Conservation (phyloP, 2,329 filamentous ascomycete genomes). For the Sporothrix pseudoabietina region DNA sequence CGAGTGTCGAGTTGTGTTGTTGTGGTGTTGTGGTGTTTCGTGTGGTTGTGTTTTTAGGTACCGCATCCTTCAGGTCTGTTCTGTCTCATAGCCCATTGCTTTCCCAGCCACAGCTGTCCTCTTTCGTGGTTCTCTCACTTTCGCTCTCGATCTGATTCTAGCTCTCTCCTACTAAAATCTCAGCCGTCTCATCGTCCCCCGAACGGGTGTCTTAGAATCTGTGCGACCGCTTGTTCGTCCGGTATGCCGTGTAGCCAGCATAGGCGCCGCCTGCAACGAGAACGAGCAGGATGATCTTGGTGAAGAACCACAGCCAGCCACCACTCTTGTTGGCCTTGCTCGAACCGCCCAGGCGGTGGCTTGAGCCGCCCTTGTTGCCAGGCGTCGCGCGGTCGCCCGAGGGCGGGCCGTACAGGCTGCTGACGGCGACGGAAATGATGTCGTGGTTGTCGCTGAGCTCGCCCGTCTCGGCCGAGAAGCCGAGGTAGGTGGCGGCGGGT, state of each 20-base stretch:
- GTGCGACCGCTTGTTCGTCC: conserved; percentile 64
- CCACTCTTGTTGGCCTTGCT: conserved; percentile 50
- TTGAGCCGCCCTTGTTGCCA: conserved; percentile 40
- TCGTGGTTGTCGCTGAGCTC: conserved; percentile 98
- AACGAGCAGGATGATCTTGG: conserved; percentile 80
- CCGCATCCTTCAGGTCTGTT: not conserved
- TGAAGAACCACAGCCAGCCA: conserved; percentile 65
- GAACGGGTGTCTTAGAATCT: conserved; percentile 49
- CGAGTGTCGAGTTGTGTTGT: not conserved
- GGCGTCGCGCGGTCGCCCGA: conserved; percentile 47
- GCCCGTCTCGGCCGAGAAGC: conserved; percentile 86
- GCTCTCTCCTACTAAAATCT: not conserved
- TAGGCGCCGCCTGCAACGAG: conserved; percentile 72
- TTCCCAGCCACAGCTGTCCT: not conserved
- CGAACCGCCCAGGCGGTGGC: conserved; percentile 42
- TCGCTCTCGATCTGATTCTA: not conserved
- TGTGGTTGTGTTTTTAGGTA: not conserved
- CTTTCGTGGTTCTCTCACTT: not conserved
- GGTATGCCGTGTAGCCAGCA: conserved; percentile 81
- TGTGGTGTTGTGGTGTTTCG: not conserved
- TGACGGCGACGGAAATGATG: conserved; percentile 81
- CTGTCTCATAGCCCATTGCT: not conserved
- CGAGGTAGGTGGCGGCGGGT: conserved; percentile 73
- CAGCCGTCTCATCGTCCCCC: not conserved
- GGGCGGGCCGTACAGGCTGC: conserved; percentile 77